Evolutionary conservation across 78 protist genomes (phyloP).

Genomic region (Dictyostelium citrinum): DNA sequence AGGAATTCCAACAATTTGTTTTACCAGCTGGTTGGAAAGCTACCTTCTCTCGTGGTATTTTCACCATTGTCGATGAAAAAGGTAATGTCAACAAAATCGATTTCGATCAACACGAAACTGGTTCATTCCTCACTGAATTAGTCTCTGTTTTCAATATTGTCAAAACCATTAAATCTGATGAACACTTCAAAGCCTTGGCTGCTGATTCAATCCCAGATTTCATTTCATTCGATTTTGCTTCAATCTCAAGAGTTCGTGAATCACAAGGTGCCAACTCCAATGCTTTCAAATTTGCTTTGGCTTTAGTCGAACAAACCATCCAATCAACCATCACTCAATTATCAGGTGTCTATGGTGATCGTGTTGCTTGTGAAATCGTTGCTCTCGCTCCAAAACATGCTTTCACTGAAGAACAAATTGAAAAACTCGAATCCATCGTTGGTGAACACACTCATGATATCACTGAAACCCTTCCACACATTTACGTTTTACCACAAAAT

Average conservation of each 20-base stretch:
- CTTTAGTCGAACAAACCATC: constrained; percentile 43
- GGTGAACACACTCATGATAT: neutral
- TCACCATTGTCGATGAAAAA: neutral
- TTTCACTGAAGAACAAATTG: neutral
- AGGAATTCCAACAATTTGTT: constrained; percentile 44
- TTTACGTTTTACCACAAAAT: neutral
- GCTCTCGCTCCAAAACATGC: neutral
- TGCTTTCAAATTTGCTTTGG: neutral
- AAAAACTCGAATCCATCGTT: neutral
- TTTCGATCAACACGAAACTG: neutral
- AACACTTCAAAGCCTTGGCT: constrained; percentile 4
- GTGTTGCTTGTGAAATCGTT: constrained; percentile 61
- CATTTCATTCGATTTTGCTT: constrained; percentile 18
- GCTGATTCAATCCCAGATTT: constrained; percentile 59
- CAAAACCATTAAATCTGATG: neutral
- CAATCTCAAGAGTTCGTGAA: neutral
- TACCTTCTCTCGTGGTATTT: neutral
- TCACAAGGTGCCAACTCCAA: neutral
- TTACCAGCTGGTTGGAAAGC: constrained; percentile 37
- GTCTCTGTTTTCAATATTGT: constrained; percentile 27
- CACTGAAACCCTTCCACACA: constrained; percentile 21
- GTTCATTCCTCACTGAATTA: constrained; percentile 21
- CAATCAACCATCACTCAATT: constrained; percentile 15
- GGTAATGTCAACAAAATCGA: neutral
- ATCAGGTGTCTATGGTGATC: constrained; percentile 38